A percentile compares a stretch with the other conserved stretches of the same genome.
phyloP scores from a whole-genome alignment of 73 alveolate genomes.

The Breviolum minutum region DNA sequence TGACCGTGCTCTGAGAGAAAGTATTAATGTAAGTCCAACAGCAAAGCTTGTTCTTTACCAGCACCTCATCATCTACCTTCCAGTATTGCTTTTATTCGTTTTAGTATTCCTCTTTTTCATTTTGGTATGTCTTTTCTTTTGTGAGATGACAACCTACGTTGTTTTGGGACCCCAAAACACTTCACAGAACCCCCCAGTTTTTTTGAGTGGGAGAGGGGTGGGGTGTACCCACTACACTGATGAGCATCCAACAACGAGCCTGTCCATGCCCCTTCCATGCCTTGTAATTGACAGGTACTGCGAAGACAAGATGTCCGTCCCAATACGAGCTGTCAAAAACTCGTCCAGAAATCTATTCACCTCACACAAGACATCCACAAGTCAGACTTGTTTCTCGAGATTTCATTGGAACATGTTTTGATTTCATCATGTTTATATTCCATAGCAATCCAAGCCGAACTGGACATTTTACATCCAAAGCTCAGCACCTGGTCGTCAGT shows the following conservation, averaged over 20 bases:
- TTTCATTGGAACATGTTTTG: not conserved
- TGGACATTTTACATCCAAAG: not conserved
- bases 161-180: too few species aligned
- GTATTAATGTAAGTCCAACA: too few species aligned
- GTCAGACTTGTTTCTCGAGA: not conserved
- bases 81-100: too few species aligned
- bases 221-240: not conserved
- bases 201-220: too few species aligned
- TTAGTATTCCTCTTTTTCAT: too few species aligned
- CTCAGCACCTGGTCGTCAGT: slow-evolving; percentile 74
- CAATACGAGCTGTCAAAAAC: slow-evolving; percentile 81
- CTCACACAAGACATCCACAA: not conserved
- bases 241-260: not conserved
- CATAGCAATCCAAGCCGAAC: not conserved
- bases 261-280: not conserved
- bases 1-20: too few species aligned
- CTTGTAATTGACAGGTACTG: slow-evolving; percentile 82
- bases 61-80: too few species aligned
- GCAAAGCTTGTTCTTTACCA: too few species aligned
- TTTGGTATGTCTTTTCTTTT: too few species aligned
- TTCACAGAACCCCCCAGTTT: too few species aligned
- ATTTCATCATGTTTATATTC: not conserved
- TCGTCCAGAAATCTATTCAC: slow-evolving; percentile 76
- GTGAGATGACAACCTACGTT: too few species aligned
- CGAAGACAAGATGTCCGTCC: slow-evolving; percentile 87